A percentile compares a stretch with the other conserved stretches of the same genome.
These are phyloP conservation scores for Calonectria montana DNA, from an alignment of 2,329 filamentous ascomycete genomes.

Conservation along the genomic window DNA sequence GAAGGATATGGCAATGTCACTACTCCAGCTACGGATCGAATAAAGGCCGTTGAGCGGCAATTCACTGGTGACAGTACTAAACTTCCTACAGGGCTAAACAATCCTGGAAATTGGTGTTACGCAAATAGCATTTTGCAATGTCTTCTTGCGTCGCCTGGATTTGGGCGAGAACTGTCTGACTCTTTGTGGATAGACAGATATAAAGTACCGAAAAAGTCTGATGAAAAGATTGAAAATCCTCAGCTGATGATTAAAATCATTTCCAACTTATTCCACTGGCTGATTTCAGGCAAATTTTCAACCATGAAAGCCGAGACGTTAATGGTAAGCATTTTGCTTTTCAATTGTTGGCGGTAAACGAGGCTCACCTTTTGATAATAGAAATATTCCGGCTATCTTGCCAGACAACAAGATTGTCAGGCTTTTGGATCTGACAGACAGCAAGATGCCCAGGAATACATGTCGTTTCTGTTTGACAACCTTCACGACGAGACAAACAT, in stretches of 20 bases:
- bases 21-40: constrained; percentile 54
- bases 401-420: constrained; percentile 43
- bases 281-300: constrained; percentile 61
- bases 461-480: constrained; percentile 83
- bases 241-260: constrained; percentile 71
- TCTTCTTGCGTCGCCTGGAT: constrained; percentile 77
- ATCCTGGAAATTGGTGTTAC: constrained; percentile 88
- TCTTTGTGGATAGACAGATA: constrained; percentile 70
- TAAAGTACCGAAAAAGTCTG: constrained; percentile 74
- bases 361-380: constrained; percentile 46
- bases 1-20: constrained; percentile 52
- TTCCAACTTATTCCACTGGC: constrained; percentile 69
- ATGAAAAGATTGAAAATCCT: constrained; percentile 63
- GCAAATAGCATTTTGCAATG: constrained; percentile 93
- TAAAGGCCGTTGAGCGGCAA: constrained; percentile 53
- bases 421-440: constrained; percentile 80
- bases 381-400: constrained; percentile 64
- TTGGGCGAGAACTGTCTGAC: constrained; percentile 74
- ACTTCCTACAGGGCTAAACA: constrained; percentile 74
- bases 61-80: constrained; percentile 55
- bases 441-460: constrained; percentile 93
- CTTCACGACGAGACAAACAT: constrained; percentile 88
- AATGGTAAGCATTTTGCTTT: constrained; percentile 59
- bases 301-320: constrained; percentile 66
- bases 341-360: constrained; percentile 16